These are phyloP conservation scores for Cyamopsis tetragonoloba DNA, from an alignment of 306 rosid species.

Conservation along the genomic window DNA sequence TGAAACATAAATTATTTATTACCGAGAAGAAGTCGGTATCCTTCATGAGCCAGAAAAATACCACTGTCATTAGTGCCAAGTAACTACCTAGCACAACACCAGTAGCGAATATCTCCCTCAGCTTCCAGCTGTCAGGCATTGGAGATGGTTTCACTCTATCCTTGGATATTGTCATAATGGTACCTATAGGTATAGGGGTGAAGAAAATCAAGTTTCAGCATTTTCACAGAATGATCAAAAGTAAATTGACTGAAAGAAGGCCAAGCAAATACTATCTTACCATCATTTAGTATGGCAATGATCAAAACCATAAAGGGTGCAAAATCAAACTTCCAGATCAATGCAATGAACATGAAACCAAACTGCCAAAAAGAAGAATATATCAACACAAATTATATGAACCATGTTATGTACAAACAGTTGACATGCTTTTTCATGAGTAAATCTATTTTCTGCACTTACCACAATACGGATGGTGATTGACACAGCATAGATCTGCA, in stretches of 20 bases:
- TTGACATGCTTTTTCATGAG: not conserved
- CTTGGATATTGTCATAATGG: conserved; percentile 97
- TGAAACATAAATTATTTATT: conserved; percentile 18
- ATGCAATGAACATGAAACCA: conserved; percentile 91
- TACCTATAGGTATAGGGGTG: conserved; percentile 46
- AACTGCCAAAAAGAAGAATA: conserved; percentile 53
- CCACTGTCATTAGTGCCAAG: conserved; percentile 93
- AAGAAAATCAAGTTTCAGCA: conserved; percentile 20
- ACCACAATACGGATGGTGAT: conserved; percentile 99
- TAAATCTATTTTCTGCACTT: conserved; percentile 29
- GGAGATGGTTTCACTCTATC: conserved; percentile 99
- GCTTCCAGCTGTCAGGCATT: conserved; percentile 89
- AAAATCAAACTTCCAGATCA: conserved; percentile 95
- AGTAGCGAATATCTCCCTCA: conserved; percentile 93
- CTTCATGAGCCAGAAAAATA: conserved; percentile 77
- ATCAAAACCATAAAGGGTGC: conserved; percentile 98
- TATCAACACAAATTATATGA: conserved; percentile 19
- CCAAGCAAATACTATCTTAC: conserved; percentile 40
- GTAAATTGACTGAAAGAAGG: conserved; percentile 2
- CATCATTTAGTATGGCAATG: conserved; percentile 91
- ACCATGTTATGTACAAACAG: not conserved
- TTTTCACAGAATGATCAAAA: not conserved
- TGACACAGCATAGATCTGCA: conserved; percentile 96
- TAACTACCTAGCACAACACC: conserved; percentile 95
- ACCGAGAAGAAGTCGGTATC: conserved; percentile 82